phyloP scores from a whole-genome alignment of 2,329 filamentous ascomycete species.

The Neonectria hederae region DNA sequence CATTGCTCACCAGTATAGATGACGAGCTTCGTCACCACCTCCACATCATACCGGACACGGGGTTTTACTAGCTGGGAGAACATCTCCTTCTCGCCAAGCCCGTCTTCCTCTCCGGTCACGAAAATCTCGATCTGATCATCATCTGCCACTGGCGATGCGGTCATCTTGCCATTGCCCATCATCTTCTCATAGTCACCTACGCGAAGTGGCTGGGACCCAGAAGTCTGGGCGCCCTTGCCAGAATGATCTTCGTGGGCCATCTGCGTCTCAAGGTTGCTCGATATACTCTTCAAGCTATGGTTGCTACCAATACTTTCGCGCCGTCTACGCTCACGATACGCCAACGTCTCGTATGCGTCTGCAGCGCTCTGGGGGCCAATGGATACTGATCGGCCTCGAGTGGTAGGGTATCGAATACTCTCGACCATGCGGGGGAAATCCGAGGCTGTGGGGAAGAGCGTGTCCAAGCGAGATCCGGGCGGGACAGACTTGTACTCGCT shows the following conservation, averaged over 20 bases:
- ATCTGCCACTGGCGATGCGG: conserved; percentile 46
- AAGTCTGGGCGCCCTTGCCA: conserved; percentile 53
- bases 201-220: conserved; percentile 57
- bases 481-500: conserved; percentile 89
- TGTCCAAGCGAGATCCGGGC: conserved; percentile 75
- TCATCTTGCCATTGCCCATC: conserved; percentile 73
- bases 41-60: conserved; percentile 95
- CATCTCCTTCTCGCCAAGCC: conserved; percentile 77
- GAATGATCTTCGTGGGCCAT: conserved; percentile 52
- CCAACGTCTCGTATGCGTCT: conserved; percentile 94
- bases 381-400: conserved; percentile 81
- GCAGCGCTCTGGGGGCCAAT: conserved; percentile 95
- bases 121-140: conserved; percentile 49
- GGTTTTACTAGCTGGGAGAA: conserved; percentile 87
- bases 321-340: conserved; percentile 78
- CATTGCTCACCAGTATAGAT: conserved; percentile 82
- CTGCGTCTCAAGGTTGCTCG: conserved; percentile 54
- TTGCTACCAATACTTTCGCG: conserved; percentile 65
- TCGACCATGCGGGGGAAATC: conserved; percentile 85
- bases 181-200: conserved; percentile 74
- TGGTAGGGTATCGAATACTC: conserved; percentile 78
- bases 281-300: conserved; percentile 56
- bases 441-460: conserved; percentile 88
- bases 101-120: conserved; percentile 53
- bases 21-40: conserved; percentile 95